Evolutionary conservation across 371 early-diverging fungal species (phyloP), one percentile per base, ranked within the genome.

Genomic region (Circinella umbellata): DNA sequence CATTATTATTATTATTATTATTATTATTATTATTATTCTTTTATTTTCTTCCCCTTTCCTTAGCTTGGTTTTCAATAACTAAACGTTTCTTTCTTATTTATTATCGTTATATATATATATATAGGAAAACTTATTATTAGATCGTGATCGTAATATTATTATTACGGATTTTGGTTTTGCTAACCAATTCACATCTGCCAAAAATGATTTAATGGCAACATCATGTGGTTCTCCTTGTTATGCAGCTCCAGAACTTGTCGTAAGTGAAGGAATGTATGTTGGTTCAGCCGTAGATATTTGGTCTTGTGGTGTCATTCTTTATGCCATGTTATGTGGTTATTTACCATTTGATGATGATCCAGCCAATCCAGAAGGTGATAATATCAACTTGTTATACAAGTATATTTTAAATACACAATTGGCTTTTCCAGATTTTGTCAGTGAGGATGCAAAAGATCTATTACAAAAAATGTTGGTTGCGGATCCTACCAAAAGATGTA

Each of bases 101-200:
- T 61, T 4, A 8, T 20, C 11, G 13, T 55, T 14, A 18, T 15
- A 61, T 47, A 5, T 20, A 5, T 20, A 46, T 89, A 92, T 93
- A 53, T 27, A 57, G 57, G 98, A 98, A 86, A 98, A 98, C 75
- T 76, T 98, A 66, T 76, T 98, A 61, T 80, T 97, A 61, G 97
- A 98, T 85, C 88, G 89, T 57, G 80, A 95, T 74, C 86, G 94
- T 54, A 94, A 94, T 78, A 92, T 99, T 37, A 92, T 97, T 70
- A 95, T 99, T 72, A 98, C 98, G 5, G 99, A 99, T 76, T 99
- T 99, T 90, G 99, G 99, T 5, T 98, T 99, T 78, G 98, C 98
- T 15, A 99, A 99, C 79, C 92, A 95, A 77, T 96, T 94, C 68
- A 80, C 89, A 57, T 87, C 85, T 42, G 74, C 88, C 14, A 57